Evolutionary conservation across 768 basidiomycete species (phyloP), one percentile per base, ranked within the genome.

Genomic region (Termitomyces eurrhizus): DNA sequence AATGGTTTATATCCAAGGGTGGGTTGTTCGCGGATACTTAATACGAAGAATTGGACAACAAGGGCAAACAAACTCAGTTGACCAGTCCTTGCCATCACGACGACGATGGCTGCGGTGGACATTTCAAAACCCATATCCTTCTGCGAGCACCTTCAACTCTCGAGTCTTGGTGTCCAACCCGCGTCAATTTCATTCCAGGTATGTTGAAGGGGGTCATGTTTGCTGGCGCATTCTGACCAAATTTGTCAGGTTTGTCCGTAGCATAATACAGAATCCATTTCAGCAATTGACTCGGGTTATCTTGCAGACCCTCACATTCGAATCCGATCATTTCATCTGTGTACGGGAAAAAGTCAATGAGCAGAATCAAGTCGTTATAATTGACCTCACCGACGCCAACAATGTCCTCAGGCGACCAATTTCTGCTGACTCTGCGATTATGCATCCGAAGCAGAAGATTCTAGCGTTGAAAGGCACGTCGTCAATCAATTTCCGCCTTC

Each of bases 271-370:
- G 18, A 39, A 21, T 32, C 33, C 44, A 60, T 26, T 33, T 41
- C 29, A n/a, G 32, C 16, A 56, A 46, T 52, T 66, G 50, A 65
- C 41, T 8, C 7, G 26, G 9, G 49, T 18, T 8, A 45, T 62
- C 48, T 24, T 63, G 29, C 64, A 94, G 93, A 93, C 90, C 29
- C 78, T 98, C 66, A 98, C 97, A 6, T 82, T 99, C 65, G 95
- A 98, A 78, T 96, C 93, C 65, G 97, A 99, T 81, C 92, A 93
- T 73, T 99, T 92, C 77, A 97, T 99, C 68, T 98, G 97, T 74
- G 87, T 98, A 62, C 91, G 96, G 59, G 96, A 98, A 80, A 95
- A 94, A 75, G 84, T 93, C 70, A 88, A 90, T 69, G 95, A 95
- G 65, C 89, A 93, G 70, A 94, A 96, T 76, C 95, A 98, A 77